Conservation (phyloP, 2,329 filamentous ascomycete genomes). For the Microdochium nivale region DNA sequence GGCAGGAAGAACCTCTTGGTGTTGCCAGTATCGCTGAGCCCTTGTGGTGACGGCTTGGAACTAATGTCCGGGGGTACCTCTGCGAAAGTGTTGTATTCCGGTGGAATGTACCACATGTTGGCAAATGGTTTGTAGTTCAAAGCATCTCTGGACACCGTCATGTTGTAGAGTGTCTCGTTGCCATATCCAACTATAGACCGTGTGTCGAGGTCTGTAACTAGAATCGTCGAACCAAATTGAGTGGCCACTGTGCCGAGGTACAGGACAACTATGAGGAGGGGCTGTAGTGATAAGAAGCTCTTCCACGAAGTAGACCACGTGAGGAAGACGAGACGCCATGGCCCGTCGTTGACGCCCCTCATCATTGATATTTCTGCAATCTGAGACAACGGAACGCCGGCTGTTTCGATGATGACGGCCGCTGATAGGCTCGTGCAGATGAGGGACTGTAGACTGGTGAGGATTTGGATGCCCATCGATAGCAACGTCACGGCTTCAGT, state of each 20-base stretch:
- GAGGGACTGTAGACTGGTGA: slow-evolving; percentile 9
- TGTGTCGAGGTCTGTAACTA: slow-evolving; percentile 10
- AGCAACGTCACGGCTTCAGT: slow-evolving; percentile 11
- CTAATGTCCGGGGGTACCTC: slow-evolving; percentile 4
- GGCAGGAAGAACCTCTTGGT: slow-evolving; percentile 10
- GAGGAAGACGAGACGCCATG: slow-evolving; percentile 10
- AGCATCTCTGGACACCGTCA: slow-evolving; percentile 3
- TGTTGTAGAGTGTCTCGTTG: slow-evolving; percentile 5
- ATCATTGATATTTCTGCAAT: slow-evolving; percentile 13
- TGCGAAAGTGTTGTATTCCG: slow-evolving; percentile 8
- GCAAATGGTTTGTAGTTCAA: neutral
- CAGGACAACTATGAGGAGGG: slow-evolving; percentile 6
- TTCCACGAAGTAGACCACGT: slow-evolving; percentile 5
- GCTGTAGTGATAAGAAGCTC: slow-evolving; percentile 4
- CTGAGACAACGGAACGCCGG: slow-evolving; percentile 11
- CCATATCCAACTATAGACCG: slow-evolving; percentile 4
- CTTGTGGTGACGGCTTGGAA: slow-evolving; percentile 2
- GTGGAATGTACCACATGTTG: slow-evolving; percentile 2
- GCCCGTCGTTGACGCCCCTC: slow-evolving; percentile 12
- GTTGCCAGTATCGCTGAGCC: slow-evolving; percentile 12
- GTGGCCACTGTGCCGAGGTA: slow-evolving; percentile 6
- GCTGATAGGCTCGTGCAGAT: slow-evolving; percentile 14
- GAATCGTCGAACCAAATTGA: slow-evolving; percentile 11
- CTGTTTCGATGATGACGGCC: slow-evolving; percentile 10
- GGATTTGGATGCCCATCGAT: slow-evolving; percentile 9